Evolutionary conservation across 2,329 filamentous ascomycete species (phyloP), one percentile per base, ranked within the genome.

Genomic region (Trichoderma sp.): DNA sequence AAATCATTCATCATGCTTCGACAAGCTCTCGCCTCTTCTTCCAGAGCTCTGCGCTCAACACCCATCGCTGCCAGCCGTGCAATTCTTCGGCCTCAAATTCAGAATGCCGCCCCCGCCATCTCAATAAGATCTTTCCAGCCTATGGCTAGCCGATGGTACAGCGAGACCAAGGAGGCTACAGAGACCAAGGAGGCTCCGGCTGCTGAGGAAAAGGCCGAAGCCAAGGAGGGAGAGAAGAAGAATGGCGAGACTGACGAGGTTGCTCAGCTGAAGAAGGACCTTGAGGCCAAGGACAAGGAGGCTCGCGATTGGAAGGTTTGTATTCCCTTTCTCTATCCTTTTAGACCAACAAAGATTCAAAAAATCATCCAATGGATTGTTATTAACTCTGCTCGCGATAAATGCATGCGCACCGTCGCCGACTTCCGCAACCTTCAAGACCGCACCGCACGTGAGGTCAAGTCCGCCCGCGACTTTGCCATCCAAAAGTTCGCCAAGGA

Each of bases 371-470:
- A 7, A 12, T 59, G 2, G 1, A 27, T 16, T 53, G 21, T 67
- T 33, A 8, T 16, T 74, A 16, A 35, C 3, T 14, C 24, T 11
- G 63, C 74, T 18, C 12, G 0, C 76, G 97, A 98, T 87, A 97
- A 95, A 88, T 97, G 95, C 86, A 91, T 98, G 78, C 96, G 97
- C 83, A 93, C 94, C 74, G 92, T 98, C 78, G 97, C 97, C 86
- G 97, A 99, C 82, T 98, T 97, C 91, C 95, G 95, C 84, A 99
- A 98, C 87, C 93, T 99, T 69, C 96, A 98, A 88, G 95, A 98
- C 82, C 94, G 97, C 82, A 97, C 95, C 60, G 91, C 93, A 84
- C 95, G 97, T 82, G 97, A 99, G 80, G 93, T 97, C 84, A 94
- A 97, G 85, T 86, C 90, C 24, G 94, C 96, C 24, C 93, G 93